These are phyloP conservation scores for Deakozyma indianensis DNA, from an alignment of 805 yeast species.

Conservation along the genomic window DNA sequence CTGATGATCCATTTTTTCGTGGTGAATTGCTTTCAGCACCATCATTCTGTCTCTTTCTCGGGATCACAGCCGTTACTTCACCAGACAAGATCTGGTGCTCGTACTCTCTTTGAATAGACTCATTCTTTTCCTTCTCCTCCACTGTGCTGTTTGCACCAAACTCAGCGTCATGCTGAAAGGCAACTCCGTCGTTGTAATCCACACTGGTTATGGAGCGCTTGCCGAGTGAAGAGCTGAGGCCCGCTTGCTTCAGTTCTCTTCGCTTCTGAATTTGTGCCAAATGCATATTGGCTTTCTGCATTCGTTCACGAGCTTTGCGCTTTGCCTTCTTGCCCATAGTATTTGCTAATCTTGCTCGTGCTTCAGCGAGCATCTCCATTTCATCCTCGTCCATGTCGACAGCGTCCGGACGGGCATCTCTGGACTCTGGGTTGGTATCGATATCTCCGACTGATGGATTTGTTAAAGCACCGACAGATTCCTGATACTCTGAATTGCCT, in stretches of 20 bases:
- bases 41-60: slow-evolving; percentile 8
- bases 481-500: neutral
- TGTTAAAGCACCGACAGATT: slow-evolving; percentile 2
- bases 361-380: slow-evolving; percentile 86
- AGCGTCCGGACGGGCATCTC: slow-evolving; percentile 70
- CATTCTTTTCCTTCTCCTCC: slow-evolving; percentile 32
- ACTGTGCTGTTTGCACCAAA: slow-evolving; percentile 54
- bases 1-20: slow-evolving; percentile 16
- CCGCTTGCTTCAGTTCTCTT: slow-evolving; percentile 18
- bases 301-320: slow-evolving; percentile 71
- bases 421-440: slow-evolving; percentile 61
- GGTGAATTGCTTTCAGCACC: slow-evolving; percentile 15
- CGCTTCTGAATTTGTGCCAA: slow-evolving; percentile 66
- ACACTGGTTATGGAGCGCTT: slow-evolving; percentile 46
- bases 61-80: neutral
- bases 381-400: slow-evolving; percentile 78
- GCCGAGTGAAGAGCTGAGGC: slow-evolving; percentile 13
- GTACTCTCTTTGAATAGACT: slow-evolving; percentile 3
- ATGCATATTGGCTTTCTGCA: slow-evolving; percentile 64
- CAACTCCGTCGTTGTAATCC: slow-evolving; percentile 75
- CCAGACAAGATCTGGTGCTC: slow-evolving; percentile 2
- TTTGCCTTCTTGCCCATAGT: slow-evolving; percentile 93
- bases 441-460: slow-evolving; percentile 34
- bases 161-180: slow-evolving; percentile 58
- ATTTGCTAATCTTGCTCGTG: slow-evolving; percentile 78